Base-by-base conservation (phyloP, 176 grass and related monocot genomes). In the Triticum monococcum region DNA sequence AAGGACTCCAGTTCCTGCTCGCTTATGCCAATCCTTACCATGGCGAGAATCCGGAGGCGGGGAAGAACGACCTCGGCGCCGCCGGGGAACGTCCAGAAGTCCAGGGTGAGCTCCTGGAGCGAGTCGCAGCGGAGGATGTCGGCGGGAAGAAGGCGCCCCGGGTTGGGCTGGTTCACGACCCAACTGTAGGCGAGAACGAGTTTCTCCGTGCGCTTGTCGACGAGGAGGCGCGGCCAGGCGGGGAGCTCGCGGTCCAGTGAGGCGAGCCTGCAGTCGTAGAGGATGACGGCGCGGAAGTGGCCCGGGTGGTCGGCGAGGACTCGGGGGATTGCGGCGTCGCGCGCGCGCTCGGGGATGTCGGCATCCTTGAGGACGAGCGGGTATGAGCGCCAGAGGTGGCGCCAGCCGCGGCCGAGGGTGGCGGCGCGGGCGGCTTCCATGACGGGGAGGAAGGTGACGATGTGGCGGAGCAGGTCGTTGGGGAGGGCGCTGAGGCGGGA, bases 1-100 rank as follows among this genome's bases (percentile, higher is more conserved):
- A 90, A 18, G 73, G 14, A 17, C 18, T 83, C 64, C 13, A 90
- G 56, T 30, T 83, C 84, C 3, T 20, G 3, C 3, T 45, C 73
- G 7, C 13, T 16, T 5, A 87, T 23, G 73, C 2, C 4, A 32
- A 28, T 67, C 35, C 10, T 4, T 28, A 41, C 1, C 17, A 90
- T 32, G 23, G 11, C 22, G 65, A 90, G 64, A 66, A 32, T 18
- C 16, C 13, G 54, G 2, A 90, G 89, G 8, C 41, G n/a, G 12
- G 88, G 78, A 75, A 75, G 72, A 57, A 78, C 70, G 31, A 46
- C 24, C 17, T 26, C 17, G 13, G 35, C 1, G 14, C 66, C 67
- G 54, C 31, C 9, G 73, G 72, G 41, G 43, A 30, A 50, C 43
- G 3, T 16, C 72, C 41, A 75, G 72, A 0, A 50, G 24, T 8